A percentile compares a stretch with the other conserved stretches of the same genome.
phyloP scores from a whole-genome alignment of 768 basidiomycete species.

The Panaeolus cyanescens region DNA sequence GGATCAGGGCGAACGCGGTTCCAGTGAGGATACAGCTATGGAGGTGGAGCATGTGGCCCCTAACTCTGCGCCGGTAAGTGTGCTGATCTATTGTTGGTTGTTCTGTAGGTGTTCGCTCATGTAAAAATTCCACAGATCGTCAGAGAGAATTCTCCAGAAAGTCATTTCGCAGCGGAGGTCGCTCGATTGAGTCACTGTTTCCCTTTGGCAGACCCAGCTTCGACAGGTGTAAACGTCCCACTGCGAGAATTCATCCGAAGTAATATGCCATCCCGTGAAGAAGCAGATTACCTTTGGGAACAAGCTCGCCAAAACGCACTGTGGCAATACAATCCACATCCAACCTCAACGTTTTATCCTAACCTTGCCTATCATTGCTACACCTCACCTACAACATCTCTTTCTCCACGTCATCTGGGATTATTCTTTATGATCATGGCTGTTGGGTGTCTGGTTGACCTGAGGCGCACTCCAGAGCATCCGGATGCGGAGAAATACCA shows the following conservation, averaged over 20 bases:
- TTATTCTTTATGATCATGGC: constrained; percentile 72
- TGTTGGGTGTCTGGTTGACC: constrained; percentile 67
- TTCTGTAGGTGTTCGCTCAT: not conserved
- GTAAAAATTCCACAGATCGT: constrained; percentile 6
- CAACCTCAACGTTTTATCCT: constrained; percentile 63
- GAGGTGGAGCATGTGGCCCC: constrained; percentile 16
- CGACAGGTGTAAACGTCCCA: constrained; percentile 36
- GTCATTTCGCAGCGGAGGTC: constrained; percentile 41
- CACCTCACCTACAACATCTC: constrained; percentile 47
- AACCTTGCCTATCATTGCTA: constrained; percentile 70
- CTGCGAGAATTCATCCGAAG: constrained; percentile 57
- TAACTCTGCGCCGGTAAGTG: constrained; percentile 17
- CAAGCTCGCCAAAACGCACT: constrained; percentile 64
- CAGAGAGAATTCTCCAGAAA: constrained; percentile 26
- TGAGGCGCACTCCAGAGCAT: constrained; percentile 45
- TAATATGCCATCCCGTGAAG: constrained; percentile 55
- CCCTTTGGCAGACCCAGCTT: constrained; percentile 47
- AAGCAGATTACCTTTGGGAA: constrained; percentile 63
- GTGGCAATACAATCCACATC: constrained; percentile 75
- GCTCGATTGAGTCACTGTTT: constrained; percentile 57
- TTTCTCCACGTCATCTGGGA: constrained; percentile 64
- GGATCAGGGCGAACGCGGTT: constrained; percentile 21
- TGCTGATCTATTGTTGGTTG: constrained; percentile 3
- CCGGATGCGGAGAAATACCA: constrained; percentile 63
- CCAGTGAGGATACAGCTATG: constrained; percentile 32